Conservation (phyloP, 768 basidiomycete species). For the Amanita rubescens region DNA sequence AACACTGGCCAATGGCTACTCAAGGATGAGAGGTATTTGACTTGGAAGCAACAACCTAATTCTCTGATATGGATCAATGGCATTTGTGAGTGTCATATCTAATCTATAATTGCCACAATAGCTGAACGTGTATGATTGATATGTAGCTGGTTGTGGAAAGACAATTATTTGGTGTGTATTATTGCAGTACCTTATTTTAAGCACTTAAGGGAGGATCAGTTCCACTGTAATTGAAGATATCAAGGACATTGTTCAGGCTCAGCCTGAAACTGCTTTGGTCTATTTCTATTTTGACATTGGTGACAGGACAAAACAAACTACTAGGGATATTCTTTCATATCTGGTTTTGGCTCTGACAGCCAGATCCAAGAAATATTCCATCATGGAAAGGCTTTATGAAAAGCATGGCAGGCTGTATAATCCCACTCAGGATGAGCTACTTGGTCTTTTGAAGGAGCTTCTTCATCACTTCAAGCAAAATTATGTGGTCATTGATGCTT, state of each 20-base stretch:
- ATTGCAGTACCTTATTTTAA: neutral
- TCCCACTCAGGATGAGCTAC: neutral
- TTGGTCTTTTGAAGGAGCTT: neutral
- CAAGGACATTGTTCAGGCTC: neutral
- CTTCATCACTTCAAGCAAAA: neutral
- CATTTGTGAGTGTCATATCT: neutral
- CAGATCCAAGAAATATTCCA: neutral
- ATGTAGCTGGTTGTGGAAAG: conserved; percentile 1
- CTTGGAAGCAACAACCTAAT: neutral
- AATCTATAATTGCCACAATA: neutral
- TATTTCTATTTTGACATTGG: neutral
- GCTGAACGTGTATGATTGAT: no score
- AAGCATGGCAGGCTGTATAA: neutral
- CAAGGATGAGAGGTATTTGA: neutral
- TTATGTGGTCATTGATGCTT: conserved; percentile 4
- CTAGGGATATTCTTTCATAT: neutral
- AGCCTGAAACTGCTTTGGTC: neutral
- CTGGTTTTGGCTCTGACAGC: neutral
- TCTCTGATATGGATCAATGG: neutral
- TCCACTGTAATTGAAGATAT: neutral
- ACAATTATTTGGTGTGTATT: neutral
- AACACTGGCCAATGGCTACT: neutral
- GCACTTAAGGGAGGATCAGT: neutral
- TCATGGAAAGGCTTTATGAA: neutral
- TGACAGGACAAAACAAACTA: neutral